phyloP scores from a whole-genome alignment of 148 eudicot species.

The Silene conica region DNA sequence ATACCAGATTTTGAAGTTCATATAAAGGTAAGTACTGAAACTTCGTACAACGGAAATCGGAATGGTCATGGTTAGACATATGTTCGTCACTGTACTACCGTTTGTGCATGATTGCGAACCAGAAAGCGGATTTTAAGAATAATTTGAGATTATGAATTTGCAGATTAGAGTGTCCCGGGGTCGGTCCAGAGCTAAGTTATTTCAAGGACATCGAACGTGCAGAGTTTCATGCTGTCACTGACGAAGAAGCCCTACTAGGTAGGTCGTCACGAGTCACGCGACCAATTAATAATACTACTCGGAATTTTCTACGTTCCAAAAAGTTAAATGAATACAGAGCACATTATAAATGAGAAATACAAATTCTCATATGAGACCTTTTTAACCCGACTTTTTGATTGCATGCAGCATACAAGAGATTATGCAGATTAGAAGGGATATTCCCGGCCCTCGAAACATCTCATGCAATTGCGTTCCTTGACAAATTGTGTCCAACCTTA shows the following conservation, averaged over 20 bases:
- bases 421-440: slow-evolving; percentile 73
- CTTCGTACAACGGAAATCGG: too few species aligned
- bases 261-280: background rate
- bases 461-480: slow-evolving; percentile 68
- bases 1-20: too few species aligned
- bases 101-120: too few species aligned
- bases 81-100: too few species aligned
- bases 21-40: too few species aligned
- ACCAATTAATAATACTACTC: too few species aligned
- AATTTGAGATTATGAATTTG: background rate
- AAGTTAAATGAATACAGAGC: background rate
- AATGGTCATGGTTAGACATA: too few species aligned
- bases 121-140: background rate
- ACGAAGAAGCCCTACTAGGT: slow-evolving; percentile 75
- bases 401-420: slow-evolving; percentile 48
- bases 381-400: background rate
- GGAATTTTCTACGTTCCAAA: too few species aligned
- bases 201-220: slow-evolving; percentile 57
- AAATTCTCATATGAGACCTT: background rate
- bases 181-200: slow-evolving; percentile 78
- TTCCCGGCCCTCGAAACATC: slow-evolving; percentile 72
- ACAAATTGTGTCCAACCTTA: slow-evolving; percentile 57
- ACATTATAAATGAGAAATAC: background rate
- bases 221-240: slow-evolving; percentile 56
- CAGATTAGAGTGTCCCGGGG: slow-evolving; percentile 82